Conservation (phyloP, 2,329 filamentous ascomycete genomes). For the Tolypocladium endophyticum region DNA sequence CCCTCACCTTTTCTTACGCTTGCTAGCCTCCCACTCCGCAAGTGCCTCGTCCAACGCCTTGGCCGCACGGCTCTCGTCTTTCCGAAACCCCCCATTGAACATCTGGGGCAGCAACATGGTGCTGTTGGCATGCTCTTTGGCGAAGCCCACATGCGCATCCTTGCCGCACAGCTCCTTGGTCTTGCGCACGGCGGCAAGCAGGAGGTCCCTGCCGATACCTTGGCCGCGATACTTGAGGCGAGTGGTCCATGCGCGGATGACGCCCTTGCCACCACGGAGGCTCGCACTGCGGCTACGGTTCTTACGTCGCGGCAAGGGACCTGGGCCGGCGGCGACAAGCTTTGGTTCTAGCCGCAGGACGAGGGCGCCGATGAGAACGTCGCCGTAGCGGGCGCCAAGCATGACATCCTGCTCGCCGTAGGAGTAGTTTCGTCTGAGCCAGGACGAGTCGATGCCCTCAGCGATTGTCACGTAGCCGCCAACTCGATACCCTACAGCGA, state of each 20-base stretch:
- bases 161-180: slow-evolving; percentile 60
- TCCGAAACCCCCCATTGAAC: slow-evolving; percentile 52
- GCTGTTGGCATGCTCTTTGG: slow-evolving; percentile 67
- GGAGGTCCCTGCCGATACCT: slow-evolving; percentile 61
- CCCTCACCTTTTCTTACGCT: slow-evolving; percentile 35
- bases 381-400: slow-evolving; percentile 57
- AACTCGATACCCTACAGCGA: slow-evolving; percentile 49
- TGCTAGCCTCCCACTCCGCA: slow-evolving; percentile 33
- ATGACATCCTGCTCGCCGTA: slow-evolving; percentile 43
- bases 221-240: slow-evolving; percentile 55
- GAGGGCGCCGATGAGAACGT: slow-evolving; percentile 59
- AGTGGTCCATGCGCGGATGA: slow-evolving; percentile 79
- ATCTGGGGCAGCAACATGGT: slow-evolving; percentile 48
- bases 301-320: slow-evolving; percentile 13
- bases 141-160: slow-evolving; percentile 60
- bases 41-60: slow-evolving; percentile 41
- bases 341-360: slow-evolving; percentile 54
- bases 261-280: slow-evolving; percentile 50
- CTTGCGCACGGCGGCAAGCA: slow-evolving; percentile 61
- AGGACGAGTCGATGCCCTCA: slow-evolving; percentile 50
- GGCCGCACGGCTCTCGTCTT: slow-evolving; percentile 46
- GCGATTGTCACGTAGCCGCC: slow-evolving; percentile 53
- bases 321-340: slow-evolving; percentile 7
- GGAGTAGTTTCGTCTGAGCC: slow-evolving; percentile 34
- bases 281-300: slow-evolving; percentile 26